Evolutionary conservation across 345 rosid species (phyloP).

Genomic region (Turnera subulata): DNA sequence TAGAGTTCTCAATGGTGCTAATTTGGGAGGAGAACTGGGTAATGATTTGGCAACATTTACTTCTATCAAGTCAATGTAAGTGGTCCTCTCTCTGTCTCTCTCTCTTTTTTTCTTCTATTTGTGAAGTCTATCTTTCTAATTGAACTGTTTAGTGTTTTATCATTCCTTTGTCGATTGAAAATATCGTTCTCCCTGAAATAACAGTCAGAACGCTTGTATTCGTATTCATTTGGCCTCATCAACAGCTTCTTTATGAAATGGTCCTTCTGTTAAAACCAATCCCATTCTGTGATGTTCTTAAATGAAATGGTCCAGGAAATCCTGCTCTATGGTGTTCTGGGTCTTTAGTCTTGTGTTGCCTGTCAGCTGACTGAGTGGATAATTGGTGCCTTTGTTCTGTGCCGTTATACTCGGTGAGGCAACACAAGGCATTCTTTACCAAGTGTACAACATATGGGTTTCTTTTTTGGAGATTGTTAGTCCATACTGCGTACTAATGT

Average conservation of each 20-base stretch:
- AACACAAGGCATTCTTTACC: not conserved
- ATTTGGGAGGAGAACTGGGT: slow-evolving; percentile 91
- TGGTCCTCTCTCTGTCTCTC: slow-evolving; percentile 6
- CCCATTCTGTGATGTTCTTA: no score
- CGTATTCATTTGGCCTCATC: no score
- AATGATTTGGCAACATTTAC: slow-evolving; percentile 54
- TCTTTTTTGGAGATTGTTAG: not conserved
- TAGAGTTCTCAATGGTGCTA: slow-evolving; percentile 82
- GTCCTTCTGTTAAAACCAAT: no score
- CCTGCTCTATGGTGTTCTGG: no score
- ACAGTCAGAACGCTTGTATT: no score
- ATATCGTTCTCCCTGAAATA: no score
- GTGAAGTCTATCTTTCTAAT: no score
- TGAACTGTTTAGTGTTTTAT: no score
- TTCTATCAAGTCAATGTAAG: slow-evolving; percentile 81
- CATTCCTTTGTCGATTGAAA: no score
- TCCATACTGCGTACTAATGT: not conserved
- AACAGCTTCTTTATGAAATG: no score
- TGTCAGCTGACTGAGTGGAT: not conserved
- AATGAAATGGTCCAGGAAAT: no score
- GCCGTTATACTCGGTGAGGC: not conserved
- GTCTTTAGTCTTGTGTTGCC: not conserved
- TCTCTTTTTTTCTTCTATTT: no score
- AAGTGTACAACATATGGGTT: not conserved
- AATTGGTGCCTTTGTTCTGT: not conserved